Percentiles rank a stretch among this genome's conserved stretches.
These are phyloP conservation scores for Perilla frutescens DNA, from an alignment of 257 asterid species.

Conservation along the genomic window DNA sequence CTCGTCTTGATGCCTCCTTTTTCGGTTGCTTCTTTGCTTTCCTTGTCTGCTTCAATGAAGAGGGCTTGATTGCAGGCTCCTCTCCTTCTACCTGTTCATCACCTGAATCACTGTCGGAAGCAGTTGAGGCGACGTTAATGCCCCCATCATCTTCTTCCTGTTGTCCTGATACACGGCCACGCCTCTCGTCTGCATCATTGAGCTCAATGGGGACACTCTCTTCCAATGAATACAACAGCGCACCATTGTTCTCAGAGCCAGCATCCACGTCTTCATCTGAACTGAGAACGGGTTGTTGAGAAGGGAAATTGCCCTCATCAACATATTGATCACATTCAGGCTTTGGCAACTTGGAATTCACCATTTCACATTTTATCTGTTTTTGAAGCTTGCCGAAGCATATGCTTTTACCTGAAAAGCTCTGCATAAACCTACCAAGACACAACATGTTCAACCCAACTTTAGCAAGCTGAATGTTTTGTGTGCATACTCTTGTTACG, in stretches of 20 bases:
- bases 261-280: conserved; percentile 29
- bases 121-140: conserved; percentile 29
- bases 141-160: conserved; percentile 37
- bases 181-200: conserved; percentile 40
- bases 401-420: conserved; percentile 63
- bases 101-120: conserved; percentile 23
- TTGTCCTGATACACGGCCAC: conserved; percentile 14
- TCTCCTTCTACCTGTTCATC: conserved; percentile 40
- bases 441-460: neutral
- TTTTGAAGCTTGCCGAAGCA: conserved; percentile 76
- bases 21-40: conserved; percentile 44
- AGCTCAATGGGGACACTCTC: conserved; percentile 31
- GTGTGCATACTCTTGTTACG: neutral
- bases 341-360: conserved; percentile 40
- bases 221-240: conserved; percentile 33
- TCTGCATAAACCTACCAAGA: conserved; percentile 70
- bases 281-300: conserved; percentile 16
- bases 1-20: conserved; percentile 49
- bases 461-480: conserved; percentile 19
- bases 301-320: conserved; percentile 20
- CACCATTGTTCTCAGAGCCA: conserved; percentile 29
- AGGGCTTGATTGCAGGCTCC: conserved; percentile 31
- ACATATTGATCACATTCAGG: conserved; percentile 38
- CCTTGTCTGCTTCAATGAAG: conserved; percentile 42
- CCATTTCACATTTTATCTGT: conserved; percentile 69